Evolutionary conservation across 148 eudicot species (phyloP), one percentile per base, ranked within the genome.

Genomic region (Agrostemma githago): DNA sequence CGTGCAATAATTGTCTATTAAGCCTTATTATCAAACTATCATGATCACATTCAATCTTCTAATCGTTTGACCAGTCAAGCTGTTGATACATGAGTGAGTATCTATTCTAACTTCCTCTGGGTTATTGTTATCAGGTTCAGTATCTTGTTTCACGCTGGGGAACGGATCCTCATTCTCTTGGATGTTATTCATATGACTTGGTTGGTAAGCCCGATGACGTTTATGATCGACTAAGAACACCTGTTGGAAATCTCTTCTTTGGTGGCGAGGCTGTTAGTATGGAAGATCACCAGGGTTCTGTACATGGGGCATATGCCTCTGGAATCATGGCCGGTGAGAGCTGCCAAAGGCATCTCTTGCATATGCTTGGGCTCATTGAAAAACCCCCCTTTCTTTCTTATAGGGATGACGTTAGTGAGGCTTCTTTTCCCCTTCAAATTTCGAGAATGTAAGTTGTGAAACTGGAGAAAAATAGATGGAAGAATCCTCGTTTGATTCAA

Each of bases 201-300:
- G 96, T 95, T 11, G 97, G 96, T 38, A 92, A 87, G 84, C 90
- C 99, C 9, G 78, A 79, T 11, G 97, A 95, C 61, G 79, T 92
- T 51, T 92, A 95, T 41, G 99, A 92, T 41, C 83, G 93, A 82
- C 91, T 95, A 69, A 85, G 99, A 75, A 90, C 86, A 42, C 94
- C 97, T 3, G 71, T 92, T n/a, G 92, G 94, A 21, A 92, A 88
- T 83, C 89, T 95, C 38, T 95, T 92, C 87, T 95, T 95, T 73
- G 99, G 86, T 19, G 99, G 99, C 21, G 99, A 95, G 83, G 99
- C 99, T 3, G 90, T 90, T 42, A 95, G 99, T 78, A 72, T 82
- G 70, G 97, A 95, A 72, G 97, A 95, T 72, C 88, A 95, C 73
- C 94, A 95, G 80, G 99, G 99, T 61, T 95, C 99, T 3, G 99